Conservation (phyloP, 345 rosid genomes). For the Odontarrhena argentea region DNA sequence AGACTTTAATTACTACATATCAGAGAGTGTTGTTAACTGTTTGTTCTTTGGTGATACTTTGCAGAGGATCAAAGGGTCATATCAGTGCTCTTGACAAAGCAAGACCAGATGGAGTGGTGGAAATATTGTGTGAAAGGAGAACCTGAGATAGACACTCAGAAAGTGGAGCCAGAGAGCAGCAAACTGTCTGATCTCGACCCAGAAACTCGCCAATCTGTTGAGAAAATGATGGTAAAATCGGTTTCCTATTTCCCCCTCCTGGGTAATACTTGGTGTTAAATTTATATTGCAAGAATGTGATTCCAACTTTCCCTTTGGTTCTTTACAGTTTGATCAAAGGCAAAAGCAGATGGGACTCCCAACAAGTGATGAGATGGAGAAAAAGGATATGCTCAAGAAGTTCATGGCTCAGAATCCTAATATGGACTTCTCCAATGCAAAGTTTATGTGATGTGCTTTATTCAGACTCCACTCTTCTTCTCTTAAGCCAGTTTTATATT, state of each 20-base stretch:
- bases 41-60: neutral
- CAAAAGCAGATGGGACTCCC: conserved; percentile 95
- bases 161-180: conserved; percentile 91
- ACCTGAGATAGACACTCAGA: conserved; percentile 90
- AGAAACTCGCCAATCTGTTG: conserved; percentile 73
- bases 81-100: conserved; percentile 76
- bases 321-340: conserved; percentile 78
- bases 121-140: conserved; percentile 77
- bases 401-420: conserved; percentile 62
- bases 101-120: conserved; percentile 96
- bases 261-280: neutral
- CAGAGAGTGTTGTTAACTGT: no score
- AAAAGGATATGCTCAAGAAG: conserved; percentile 81
- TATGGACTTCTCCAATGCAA: conserved; percentile 40
- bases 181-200: conserved; percentile 80
- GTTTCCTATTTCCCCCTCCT: neutral
- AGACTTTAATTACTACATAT: no score
- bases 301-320: neutral
- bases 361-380: conserved; percentile 81
- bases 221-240: conserved; percentile 85
- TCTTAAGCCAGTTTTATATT: conserved; percentile 6
- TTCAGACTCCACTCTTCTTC: neutral
- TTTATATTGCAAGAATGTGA: neutral
- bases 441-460: conserved; percentile 19
- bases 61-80: conserved; percentile 43